phyloP scores from a whole-genome alignment of 73 alveolate species.

The Blepharisma stoltei region DNA sequence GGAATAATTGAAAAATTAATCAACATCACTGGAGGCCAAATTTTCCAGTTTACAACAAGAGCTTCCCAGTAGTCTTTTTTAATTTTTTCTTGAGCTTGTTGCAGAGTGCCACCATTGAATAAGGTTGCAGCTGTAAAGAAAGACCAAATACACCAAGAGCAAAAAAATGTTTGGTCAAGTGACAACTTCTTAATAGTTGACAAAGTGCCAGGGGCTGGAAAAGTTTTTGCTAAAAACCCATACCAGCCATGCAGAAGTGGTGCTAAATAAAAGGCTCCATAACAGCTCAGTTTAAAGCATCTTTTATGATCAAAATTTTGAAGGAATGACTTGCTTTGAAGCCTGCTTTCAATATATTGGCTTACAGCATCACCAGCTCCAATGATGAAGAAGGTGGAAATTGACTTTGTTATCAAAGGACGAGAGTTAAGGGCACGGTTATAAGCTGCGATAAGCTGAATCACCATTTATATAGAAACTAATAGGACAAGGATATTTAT shows the following conservation, averaged over 20 bases:
- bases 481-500: too few species aligned
- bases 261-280: background rate
- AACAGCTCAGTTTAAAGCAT: background rate
- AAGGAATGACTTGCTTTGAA: background rate
- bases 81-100: conserved; percentile 13
- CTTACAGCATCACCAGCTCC: background rate
- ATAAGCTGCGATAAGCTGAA: background rate
- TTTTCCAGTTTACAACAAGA: background rate
- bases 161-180: background rate
- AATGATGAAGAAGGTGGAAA: background rate
- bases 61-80: background rate
- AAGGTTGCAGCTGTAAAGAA: background rate
- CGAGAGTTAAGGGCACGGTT: background rate
- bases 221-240: background rate
- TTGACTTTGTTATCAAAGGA: conserved; percentile 10
- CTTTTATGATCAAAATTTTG: background rate
- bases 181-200: background rate
- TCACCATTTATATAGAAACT: too few species aligned
- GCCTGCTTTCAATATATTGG: conserved; percentile 16
- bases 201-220: background rate
- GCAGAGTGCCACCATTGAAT: conserved; percentile 10
- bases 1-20: background rate
- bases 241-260: conserved; percentile 24
- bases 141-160: background rate
- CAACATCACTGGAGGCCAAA: conserved; percentile 5